These are phyloP conservation scores for Mesotaenium endlicherianum DNA, from an alignment of 139 green algal genomes.

Conservation along the genomic window DNA sequence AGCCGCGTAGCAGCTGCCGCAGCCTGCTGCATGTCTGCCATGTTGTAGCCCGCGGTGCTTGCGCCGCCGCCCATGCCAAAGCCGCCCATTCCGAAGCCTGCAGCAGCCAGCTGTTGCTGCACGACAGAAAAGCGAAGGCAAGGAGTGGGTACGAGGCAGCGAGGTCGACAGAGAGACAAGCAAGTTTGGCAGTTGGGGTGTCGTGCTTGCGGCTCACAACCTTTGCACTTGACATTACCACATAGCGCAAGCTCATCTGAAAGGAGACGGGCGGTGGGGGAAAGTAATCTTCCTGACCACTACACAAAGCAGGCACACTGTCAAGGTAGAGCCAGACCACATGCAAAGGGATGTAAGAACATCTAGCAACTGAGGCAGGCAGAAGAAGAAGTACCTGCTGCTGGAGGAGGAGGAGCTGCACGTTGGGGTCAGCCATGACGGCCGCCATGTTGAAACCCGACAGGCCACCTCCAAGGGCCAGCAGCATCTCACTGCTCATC, in stretches of 20 bases:
- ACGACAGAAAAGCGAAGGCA: background rate
- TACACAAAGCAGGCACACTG: background rate
- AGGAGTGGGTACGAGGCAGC: background rate
- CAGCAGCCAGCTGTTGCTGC: background rate
- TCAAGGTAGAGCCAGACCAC: background rate
- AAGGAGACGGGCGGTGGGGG: background rate
- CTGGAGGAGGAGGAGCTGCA: constrained; percentile 46
- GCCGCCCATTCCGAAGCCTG: too few species aligned
- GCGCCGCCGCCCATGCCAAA: background rate
- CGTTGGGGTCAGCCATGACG: constrained; percentile 34
- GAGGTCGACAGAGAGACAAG: background rate
- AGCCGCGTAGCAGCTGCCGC: background rate
- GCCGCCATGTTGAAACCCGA: constrained; percentile 34
- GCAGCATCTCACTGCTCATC: constrained; percentile 17
- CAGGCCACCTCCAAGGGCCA: constrained; percentile 18
- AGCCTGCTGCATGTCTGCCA: background rate
- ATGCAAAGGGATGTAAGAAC: background rate
- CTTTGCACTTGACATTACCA: background rate
- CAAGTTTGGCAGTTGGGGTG: background rate
- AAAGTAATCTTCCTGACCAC: background rate
- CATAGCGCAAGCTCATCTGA: background rate
- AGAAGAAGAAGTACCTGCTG: constrained; percentile 11
- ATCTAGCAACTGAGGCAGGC: background rate
- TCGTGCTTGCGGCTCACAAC: background rate
- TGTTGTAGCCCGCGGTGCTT: background rate